Base-by-base conservation (phyloP, 2,329 filamentous ascomycete genomes). In the Nemania abortiva region DNA sequence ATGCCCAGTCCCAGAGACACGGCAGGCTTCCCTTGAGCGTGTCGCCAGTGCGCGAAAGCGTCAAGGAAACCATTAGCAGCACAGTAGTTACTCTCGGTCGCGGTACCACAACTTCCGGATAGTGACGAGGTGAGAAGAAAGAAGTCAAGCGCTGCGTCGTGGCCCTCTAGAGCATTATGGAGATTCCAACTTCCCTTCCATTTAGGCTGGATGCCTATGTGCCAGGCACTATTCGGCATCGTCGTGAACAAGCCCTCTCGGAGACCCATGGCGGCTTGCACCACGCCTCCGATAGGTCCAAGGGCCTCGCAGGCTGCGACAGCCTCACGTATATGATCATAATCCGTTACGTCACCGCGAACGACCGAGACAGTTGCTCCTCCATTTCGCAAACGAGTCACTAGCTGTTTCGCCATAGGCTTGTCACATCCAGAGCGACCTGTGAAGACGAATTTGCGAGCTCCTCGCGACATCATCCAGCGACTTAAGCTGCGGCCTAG, bases 31-130 rank as follows among this genome's bases (percentile, higher is more conserved):
- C 54, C 62, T 11, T 58, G 62, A 2, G 31, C n/a, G 22, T 31
- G 62, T 4, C 62, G 6, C 62, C 54, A 58, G 11, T 45, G 45
- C 0, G 54, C 54, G 20, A 65, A 65, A 6, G 62, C 45, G 15
- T 65, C 81, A 1, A 81, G 74, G 71, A 78, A 82, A 29, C 69
- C 72, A 63, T 83, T 83, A 1, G 76, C 77, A 0, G 80, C 76
- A n/a, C 74, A 77, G 55, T 84, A 84, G 49, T 81, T 81, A 29
- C 68, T 71, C 53, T 84, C 80, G 0, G 74, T 77, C 0, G 78
- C 70, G 0, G 68, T 76, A 0, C 79, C 81, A 0, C 79, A 63
- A 4, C 70, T 75, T 0, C 77, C 79, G 0, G 76, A 75, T 1
- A 78, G 59, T 31, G 58, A 79, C 56, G 62, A 80, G 2, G 56